These are phyloP conservation scores for Aspergillus haitiensis DNA, from an alignment of 495 filamentous ascomycete species.

Conservation along the genomic window DNA sequence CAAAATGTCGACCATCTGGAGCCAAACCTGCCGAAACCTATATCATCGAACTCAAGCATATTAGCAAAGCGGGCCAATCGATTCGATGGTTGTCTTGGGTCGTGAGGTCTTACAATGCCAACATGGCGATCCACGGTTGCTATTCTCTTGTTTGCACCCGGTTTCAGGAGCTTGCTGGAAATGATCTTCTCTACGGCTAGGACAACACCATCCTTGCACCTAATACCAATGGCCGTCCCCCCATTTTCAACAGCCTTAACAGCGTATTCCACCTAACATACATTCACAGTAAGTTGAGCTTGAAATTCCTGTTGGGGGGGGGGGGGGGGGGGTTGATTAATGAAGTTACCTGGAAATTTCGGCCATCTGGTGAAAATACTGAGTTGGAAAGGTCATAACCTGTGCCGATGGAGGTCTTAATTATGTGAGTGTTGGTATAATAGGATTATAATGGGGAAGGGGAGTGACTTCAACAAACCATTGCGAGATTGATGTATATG, in stretches of 20 bases:
- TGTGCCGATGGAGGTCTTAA: conserved; percentile 96
- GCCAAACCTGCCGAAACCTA: conserved; percentile 92
- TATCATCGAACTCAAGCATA: not conserved
- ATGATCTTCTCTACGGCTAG: conserved; percentile 96
- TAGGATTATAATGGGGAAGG: conserved; percentile 10
- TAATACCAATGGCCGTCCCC: conserved; percentile 92
- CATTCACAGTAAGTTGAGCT: conserved; percentile 13
- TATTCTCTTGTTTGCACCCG: conserved; percentile 93
- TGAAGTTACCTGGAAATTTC: conserved; percentile 81
- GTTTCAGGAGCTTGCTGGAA: conserved; percentile 90
- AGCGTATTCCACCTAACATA: conserved; percentile 82
- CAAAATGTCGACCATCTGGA: conserved; percentile 93
- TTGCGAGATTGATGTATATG: conserved; percentile 26
- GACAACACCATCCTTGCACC: conserved; percentile 96
- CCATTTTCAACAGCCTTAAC: conserved; percentile 98
- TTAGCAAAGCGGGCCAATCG: conserved; percentile 9
- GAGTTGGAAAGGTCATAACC: conserved; percentile 99
- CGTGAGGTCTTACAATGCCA: conserved; percentile 69
- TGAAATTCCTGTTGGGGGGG: not conserved
- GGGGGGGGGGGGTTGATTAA: conserved; percentile 5
- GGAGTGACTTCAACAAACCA: conserved; percentile 31
- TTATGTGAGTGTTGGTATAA: conserved; percentile 16
- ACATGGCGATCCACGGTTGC: conserved; percentile 90
- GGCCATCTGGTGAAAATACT: conserved; percentile 97
- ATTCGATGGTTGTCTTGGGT: not conserved